A percentile compares a stretch with the other conserved stretches of the same genome.
phyloP scores from a whole-genome alignment of 768 basidiomycete genomes.

The Suillus luteus region DNA sequence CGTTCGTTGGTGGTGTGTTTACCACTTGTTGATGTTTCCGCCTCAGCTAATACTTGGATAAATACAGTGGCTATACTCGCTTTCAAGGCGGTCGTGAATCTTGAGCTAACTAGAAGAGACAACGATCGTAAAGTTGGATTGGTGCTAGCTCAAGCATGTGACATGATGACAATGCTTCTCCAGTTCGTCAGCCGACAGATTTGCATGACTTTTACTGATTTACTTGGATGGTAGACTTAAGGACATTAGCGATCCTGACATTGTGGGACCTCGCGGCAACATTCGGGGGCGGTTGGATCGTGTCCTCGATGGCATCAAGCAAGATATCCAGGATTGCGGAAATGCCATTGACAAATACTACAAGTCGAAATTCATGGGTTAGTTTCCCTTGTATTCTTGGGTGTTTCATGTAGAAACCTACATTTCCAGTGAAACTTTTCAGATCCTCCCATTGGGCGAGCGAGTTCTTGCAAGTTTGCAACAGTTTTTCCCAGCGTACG shows the following conservation, averaged over 20 bases:
- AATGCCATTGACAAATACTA: constrained; percentile 48
- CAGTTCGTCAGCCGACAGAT: constrained; percentile 34
- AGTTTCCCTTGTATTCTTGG: constrained; percentile 13
- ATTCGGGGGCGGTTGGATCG: constrained; percentile 37
- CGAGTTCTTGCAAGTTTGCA: constrained; percentile 36
- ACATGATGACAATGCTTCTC: constrained; percentile 48
- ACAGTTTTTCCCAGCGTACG: constrained; percentile 37
- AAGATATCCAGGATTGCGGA: constrained; percentile 45
- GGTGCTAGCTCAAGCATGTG: constrained; percentile 51
- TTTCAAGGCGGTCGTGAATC: constrained; percentile 49
- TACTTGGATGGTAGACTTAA: constrained; percentile 26
- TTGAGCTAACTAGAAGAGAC: constrained; percentile 50
- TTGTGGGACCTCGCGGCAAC: constrained; percentile 31
- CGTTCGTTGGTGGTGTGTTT: constrained; percentile 28
- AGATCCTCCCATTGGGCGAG: constrained; percentile 39
- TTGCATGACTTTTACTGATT: neutral
- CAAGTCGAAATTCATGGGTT: constrained; percentile 44
- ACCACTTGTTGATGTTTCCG: neutral
- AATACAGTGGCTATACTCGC: constrained; percentile 48
- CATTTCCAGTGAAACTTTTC: constrained; percentile 32
- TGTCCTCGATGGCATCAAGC: constrained; percentile 35
- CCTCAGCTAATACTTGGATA: neutral
- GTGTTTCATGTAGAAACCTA: constrained; percentile 6
- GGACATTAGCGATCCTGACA: constrained; percentile 28
- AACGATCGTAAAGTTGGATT: constrained; percentile 52